Conservation (phyloP, 306 rosid species). For the Glycine tomentella region DNA sequence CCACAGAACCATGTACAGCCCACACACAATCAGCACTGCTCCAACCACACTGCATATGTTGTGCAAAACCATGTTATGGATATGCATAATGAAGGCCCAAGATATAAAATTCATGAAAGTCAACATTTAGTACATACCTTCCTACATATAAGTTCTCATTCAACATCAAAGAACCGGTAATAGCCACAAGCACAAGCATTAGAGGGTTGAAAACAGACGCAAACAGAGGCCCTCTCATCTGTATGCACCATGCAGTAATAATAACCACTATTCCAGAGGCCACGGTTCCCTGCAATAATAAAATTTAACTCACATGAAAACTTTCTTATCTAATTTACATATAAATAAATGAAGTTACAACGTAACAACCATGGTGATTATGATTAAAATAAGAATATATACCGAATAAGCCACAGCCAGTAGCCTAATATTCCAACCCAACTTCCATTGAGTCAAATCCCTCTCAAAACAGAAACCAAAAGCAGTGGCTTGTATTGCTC, state of each 20-base stretch:
- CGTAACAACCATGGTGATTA: not conserved
- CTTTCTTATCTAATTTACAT: not conserved
- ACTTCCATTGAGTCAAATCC: constrained; percentile 72
- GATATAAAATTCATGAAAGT: not conserved
- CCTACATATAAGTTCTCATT: constrained; percentile 50
- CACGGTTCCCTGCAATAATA: constrained; percentile 47
- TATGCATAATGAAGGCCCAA: not conserved
- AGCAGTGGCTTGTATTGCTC: constrained; percentile 58
- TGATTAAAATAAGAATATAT: constrained; percentile 2
- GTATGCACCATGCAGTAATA: constrained; percentile 51
- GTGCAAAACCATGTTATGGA: not conserved
- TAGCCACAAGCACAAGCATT: constrained; percentile 48
- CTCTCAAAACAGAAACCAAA: constrained; percentile 64
- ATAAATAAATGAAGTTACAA: not conserved
- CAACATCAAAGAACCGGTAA: constrained; percentile 48
- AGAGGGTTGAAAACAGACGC: constrained; percentile 55
- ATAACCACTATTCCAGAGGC: constrained; percentile 49
- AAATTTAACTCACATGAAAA: not conserved
- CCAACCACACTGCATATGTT: constrained; percentile 31
- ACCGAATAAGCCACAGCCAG: constrained; percentile 60
- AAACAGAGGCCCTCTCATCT: constrained; percentile 57
- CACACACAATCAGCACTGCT: constrained; percentile 51
- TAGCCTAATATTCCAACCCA: constrained; percentile 81
- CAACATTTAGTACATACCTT: constrained; percentile 38
- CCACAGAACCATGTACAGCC: constrained; percentile 57